These are phyloP conservation scores for Fusarium lateritium DNA, from an alignment of 2,329 filamentous ascomycete species.

Conservation along the genomic window DNA sequence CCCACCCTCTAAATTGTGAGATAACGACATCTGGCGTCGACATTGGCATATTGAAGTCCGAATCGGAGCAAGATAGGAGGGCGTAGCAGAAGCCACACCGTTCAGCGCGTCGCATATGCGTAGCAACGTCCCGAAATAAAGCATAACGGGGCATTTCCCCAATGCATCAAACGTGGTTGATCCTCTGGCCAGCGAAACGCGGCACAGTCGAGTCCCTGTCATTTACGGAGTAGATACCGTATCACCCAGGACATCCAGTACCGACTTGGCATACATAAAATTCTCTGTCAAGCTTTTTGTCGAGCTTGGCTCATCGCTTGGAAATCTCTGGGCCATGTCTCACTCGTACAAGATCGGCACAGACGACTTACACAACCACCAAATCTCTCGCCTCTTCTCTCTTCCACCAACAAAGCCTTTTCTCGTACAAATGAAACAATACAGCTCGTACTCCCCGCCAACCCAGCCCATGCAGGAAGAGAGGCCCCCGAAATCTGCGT, in stretches of 20 bases:
- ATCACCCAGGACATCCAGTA: slow-evolving; percentile 17
- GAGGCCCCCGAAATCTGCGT: slow-evolving; percentile 27
- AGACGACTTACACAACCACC: slow-evolving; percentile 1
- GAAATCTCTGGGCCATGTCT: slow-evolving; percentile 23
- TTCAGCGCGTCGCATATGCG: slow-evolving; percentile 7
- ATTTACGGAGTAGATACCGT: background rate
- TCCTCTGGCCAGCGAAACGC: slow-evolving; percentile 1
- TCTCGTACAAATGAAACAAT: slow-evolving; percentile 39
- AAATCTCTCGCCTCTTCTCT: background rate
- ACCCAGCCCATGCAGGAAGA: slow-evolving; percentile 1
- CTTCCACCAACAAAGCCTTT: background rate
- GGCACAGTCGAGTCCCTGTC: slow-evolving; percentile 9
- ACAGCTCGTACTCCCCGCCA: slow-evolving; percentile 11
- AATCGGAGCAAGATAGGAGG: background rate
- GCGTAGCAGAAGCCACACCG: slow-evolving; percentile 10
- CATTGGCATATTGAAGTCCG: slow-evolving; percentile 14
- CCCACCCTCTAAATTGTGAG: background rate
- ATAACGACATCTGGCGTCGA: slow-evolving; percentile 15
- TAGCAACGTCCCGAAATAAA: slow-evolving; percentile 13
- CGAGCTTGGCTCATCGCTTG: slow-evolving; percentile 32
- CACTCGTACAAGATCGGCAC: slow-evolving; percentile 24
- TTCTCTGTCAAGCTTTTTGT: slow-evolving; percentile 17
- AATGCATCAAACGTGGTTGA: slow-evolving; percentile 11
- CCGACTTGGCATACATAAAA: slow-evolving; percentile 35
- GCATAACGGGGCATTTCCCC: slow-evolving; percentile 25